A percentile compares a stretch with the other conserved stretches of the same genome.
Conservation (phyloP, 805 yeast species). For the Saturnispora besseyi region DNA sequence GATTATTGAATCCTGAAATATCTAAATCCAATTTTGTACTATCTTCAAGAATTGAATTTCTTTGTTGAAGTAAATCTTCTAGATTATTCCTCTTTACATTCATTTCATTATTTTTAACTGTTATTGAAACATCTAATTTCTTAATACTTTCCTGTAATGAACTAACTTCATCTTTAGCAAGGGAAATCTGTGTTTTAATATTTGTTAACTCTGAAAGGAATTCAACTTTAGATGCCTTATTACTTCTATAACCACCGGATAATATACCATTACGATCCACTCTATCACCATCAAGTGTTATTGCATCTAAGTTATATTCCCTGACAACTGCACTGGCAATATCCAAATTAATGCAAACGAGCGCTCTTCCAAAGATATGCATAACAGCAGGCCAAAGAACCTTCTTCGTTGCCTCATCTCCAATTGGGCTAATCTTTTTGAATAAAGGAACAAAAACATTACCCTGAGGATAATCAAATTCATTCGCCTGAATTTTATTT, state of each 20-base stretch:
- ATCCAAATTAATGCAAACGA: constrained; percentile 64
- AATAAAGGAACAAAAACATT: constrained; percentile 70
- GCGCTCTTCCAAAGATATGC: constrained; percentile 74
- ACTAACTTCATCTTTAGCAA: constrained; percentile 31
- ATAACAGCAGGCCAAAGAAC: constrained; percentile 56
- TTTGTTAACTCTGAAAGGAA: constrained; percentile 48
- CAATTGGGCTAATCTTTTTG: constrained; percentile 40
- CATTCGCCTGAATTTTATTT: constrained; percentile 46
- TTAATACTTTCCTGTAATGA: constrained; percentile 32
- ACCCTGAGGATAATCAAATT: constrained; percentile 49
- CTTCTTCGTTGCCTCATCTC: constrained; percentile 38
- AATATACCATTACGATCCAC: constrained; percentile 77
- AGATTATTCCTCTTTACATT: constrained; percentile 29
- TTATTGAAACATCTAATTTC: constrained; percentile 43
- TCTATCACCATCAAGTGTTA: constrained; percentile 88
- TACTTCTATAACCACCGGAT: constrained; percentile 81
- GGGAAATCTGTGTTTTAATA: constrained; percentile 41
- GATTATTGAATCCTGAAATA: constrained; percentile 36
- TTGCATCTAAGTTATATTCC: constrained; percentile 54
- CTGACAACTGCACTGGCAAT: constrained; percentile 62
- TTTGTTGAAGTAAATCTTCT: constrained; percentile 34
- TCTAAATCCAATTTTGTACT: constrained; percentile 35
- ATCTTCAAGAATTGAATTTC: constrained; percentile 37
- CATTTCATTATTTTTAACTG: constrained; percentile 38
- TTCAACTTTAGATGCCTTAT: constrained; percentile 60